Evolutionary conservation across 1,284 basidiomycete species (phyloP), one percentile per base, ranked within the genome.

Genomic region (Pseudozyma tsukubaensis): DNA sequence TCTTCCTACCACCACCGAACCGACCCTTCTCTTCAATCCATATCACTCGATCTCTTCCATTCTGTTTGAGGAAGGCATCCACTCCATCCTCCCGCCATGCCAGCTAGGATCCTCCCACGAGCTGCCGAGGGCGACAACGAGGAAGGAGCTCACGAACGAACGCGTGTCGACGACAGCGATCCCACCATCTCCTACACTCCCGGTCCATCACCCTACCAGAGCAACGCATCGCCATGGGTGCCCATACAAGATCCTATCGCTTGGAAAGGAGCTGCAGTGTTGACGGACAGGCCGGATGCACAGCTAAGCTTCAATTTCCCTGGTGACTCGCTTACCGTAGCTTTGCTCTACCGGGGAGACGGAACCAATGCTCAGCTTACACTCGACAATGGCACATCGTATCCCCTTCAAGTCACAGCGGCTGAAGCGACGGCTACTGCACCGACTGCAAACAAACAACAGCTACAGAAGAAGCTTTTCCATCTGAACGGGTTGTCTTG

Each of bases 91-190:
- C 18, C 32, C 36, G 24, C 24, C 18, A 59, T 55, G 52, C 34
- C 37, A 5, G 52, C 48, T 10, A 29, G 18, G 12, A 32, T 58
- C n/a, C 12, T 32, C n/a, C 40, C 36, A 9, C 49, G 65, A 39
- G 50, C 32, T 7, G 35, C 32, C 16, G 47, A 8, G n/a, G 50
- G 44, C 8, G 47, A 50, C 11, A 55, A 2, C 9, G 52, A 39
- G 32, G 59, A 62, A 37, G 35, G 42, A 1, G 34, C 45, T 21
- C 4, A 40, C 5, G 42, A 45, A 14, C 34, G 59, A 10, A 62
- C 56, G 36, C 66, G 66, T 59, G 36, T 69, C 66, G 66, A 69
- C 37, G 66, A 62, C 37, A 59, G 50, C 5, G 56, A 63, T 24
- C 59, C 59, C 2, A 21, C 37, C 21, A 59, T 69, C 51, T 13